Evolutionary conservation across 2,329 filamentous ascomycete species (phyloP).

Genomic region (Exophiala oligosperma): DNA sequence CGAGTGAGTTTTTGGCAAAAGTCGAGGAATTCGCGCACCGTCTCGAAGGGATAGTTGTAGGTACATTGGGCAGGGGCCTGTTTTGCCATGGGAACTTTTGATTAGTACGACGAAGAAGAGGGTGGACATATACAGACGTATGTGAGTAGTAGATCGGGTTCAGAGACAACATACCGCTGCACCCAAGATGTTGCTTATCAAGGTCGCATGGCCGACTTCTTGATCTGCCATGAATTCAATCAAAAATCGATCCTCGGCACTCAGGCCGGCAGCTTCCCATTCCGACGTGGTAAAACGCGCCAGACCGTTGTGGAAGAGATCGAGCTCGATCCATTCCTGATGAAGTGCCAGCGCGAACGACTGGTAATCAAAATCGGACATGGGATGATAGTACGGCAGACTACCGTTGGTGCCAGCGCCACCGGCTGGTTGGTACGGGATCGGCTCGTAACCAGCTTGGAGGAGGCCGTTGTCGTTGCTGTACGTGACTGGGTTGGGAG

Average conservation of each 20-base stretch:
- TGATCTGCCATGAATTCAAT: slow-evolving; percentile 77
- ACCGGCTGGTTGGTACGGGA: slow-evolving; percentile 70
- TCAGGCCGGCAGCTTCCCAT: slow-evolving; percentile 68
- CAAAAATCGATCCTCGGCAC: slow-evolving; percentile 66
- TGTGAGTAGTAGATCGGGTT: too few species aligned
- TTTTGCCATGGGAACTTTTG: too few species aligned
- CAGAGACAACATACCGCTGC: slow-evolving; percentile 41
- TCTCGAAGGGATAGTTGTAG: slow-evolving; percentile 78
- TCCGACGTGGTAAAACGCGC: slow-evolving; percentile 67
- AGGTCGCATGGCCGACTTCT: slow-evolving; percentile 74
- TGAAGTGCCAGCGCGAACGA: slow-evolving; percentile 74
- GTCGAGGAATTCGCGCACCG: slow-evolving; percentile 75
- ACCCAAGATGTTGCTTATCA: slow-evolving; percentile 77
- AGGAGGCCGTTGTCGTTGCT: slow-evolving; percentile 71
- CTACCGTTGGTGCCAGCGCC: slow-evolving; percentile 78
- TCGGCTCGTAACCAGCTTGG: slow-evolving; percentile 62
- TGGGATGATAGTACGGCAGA: slow-evolving; percentile 52
- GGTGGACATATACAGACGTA: too few species aligned
- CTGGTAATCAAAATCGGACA: slow-evolving; percentile 82
- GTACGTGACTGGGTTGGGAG: slow-evolving; percentile 62
- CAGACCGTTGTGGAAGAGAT: slow-evolving; percentile 76
- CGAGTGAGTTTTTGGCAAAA: slow-evolving; percentile 85
- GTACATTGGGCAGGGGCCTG: slow-evolving; percentile 68
- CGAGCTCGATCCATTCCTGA: slow-evolving; percentile 82
- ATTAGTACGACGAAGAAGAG: too few species aligned